Evolutionary conservation across 805 yeast genomes (phyloP), one percentile per base, ranked within the genome.

Genomic region (Candida ortonii): DNA sequence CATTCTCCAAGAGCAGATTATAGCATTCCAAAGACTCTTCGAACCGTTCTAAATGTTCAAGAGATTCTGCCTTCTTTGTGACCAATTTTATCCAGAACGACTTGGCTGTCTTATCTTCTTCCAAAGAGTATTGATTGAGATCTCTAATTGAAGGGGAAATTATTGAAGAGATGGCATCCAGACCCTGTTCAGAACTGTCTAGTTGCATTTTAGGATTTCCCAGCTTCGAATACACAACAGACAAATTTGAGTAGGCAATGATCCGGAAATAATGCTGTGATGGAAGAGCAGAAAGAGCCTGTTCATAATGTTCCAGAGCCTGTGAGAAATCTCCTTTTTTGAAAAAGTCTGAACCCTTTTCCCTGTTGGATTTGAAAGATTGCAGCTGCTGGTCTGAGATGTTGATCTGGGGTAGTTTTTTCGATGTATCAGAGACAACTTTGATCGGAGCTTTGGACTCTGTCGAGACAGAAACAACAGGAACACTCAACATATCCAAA

Each of bases 281-380:
- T 0, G 96, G 94, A 2, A 88, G 62, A 3, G 76, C 51, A 10
- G 48, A 39, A 17, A 70, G 49, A 30, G 76, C 53, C 25, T 71
- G 64, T 20, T 74, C 67, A 53, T 84, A 93, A 34, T 69, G 67
- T 18, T 63, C 70, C 10, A 76, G 64, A 0, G 98, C 89, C 4
- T 64, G 53, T 4, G 77, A 57, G 55, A 82, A 93, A 55, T 93
- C 90, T 13, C 99, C 99, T n/a, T 76, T 71, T 36, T 76, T 74
- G 64, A 79, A 93, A 1, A 78, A 69, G 12, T 68, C 69, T 6
- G 76, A 63, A 5, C 88, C 98, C 16, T 68, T 68, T 6, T 58
- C 60, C 40, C 78, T 76, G 18, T 68, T 64, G 16, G 70, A 71
- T 6, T 66, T 51, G 64, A 64, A 78, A 47, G 62, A 64, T 61